Evolutionary conservation across 352 stramenopile genomes (phyloP), one percentile per base, ranked within the genome.

Genomic region (Globisporangium lucens): DNA sequence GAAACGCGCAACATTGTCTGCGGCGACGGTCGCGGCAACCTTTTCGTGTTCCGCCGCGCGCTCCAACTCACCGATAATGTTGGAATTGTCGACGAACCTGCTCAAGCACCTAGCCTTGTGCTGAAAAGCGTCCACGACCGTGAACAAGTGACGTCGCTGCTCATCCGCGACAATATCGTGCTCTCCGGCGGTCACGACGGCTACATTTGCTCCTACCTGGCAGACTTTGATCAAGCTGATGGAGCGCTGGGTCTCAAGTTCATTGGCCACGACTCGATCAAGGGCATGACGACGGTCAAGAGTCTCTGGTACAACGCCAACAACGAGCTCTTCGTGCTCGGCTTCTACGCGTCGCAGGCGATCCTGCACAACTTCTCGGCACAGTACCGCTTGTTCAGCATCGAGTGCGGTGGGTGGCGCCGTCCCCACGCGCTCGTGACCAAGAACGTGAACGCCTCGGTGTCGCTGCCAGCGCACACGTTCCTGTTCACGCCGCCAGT

Each of bases 331-430:
- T 73, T 95, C 56, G 87, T 91, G 10, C 93, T 96, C 66, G 89
- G 89, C 15, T 96, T 96, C 69, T 83, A 94, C 56, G 82, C 89
- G 13, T 78, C 81, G 5, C 72, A 85, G 55, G 89, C 85, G 10
- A 75, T 94, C 64, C 57, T 96, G 7, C 74, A 92, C 72, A 95
- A 95, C 66, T 75, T 89, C 20, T 79, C 83, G 7, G 70, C 85
- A 0, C 82, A 90, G 61, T 90, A 91, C 67, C 87, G 87, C 17
- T 30, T 94, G 10, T 90, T 96, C 65, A 83, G 76, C 53, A 66
- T 95, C 20, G 80, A 90, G 43, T 94, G 85, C 41, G 89, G 89
- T 30, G 87, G 87, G n/a, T 96, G 87, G 87, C 84, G 87, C 1
- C 84, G 89, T 13, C 89, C 89, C 0, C 85, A 96, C 56, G 82